phyloP scores from a whole-genome alignment of 2,329 filamentous ascomycete genomes.

The Microdochium nivale region DNA sequence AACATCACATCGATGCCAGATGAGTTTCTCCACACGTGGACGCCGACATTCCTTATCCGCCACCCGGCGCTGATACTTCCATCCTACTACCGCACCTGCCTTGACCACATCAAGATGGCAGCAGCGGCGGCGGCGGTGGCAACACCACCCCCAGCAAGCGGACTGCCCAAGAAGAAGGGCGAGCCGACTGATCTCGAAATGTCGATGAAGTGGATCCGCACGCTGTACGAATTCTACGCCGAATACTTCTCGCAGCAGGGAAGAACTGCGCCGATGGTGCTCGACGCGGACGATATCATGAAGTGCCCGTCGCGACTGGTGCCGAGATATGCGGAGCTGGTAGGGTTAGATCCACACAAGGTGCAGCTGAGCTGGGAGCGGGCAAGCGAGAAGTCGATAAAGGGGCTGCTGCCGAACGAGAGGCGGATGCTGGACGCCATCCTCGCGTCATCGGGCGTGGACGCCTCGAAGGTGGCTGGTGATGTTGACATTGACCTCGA shows the following conservation, averaged over 20 bases:
- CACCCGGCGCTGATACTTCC: conserved; percentile 28
- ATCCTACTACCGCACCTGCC: conserved; percentile 21
- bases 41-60: conserved; percentile 25
- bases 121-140: not conserved
- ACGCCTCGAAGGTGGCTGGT: not conserved
- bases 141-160: not conserved
- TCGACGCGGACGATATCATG: not conserved
- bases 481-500: not conserved
- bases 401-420: not conserved
- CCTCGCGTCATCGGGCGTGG: not conserved
- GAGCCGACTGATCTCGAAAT: not conserved
- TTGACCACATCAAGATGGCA: not conserved
- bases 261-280: not conserved
- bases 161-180: not conserved
- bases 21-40: conserved; percentile 21
- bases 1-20: conserved; percentile 26
- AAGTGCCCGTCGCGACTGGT: not conserved
- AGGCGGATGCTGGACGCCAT: not conserved
- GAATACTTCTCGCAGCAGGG: not conserved
- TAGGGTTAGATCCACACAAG: not conserved
- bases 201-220: not conserved
- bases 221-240: not conserved
- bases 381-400: not conserved
- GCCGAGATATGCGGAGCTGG: not conserved
- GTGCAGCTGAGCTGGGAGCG: not conserved